Conservation (phyloP, 228 moss, liverwort and hornwort species). For the Sphagnum magellanicum region DNA sequence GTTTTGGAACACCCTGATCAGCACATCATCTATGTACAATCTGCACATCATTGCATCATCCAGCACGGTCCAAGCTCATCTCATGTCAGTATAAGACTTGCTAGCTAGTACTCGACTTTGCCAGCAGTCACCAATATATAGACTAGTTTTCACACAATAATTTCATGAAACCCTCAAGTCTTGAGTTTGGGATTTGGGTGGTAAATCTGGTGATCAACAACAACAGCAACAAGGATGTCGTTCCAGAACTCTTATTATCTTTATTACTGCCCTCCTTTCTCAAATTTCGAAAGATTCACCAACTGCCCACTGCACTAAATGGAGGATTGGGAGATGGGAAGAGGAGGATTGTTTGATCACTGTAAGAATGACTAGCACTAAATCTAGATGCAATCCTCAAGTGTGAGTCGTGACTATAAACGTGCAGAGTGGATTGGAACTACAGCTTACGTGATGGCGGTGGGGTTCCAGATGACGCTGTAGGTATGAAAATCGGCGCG, state of each 20-base stretch:
- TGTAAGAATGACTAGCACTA: neutral
- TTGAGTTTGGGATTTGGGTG: neutral
- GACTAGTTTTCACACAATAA: no score
- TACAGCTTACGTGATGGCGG: conserved; percentile 31
- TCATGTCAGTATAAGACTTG: no score
- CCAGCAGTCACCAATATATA: no score
- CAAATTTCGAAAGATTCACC: no score
- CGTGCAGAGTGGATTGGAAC: neutral
- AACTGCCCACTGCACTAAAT: neutral
- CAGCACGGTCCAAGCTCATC: neutral
- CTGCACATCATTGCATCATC: conserved; percentile 9
- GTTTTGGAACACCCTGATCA: conserved; percentile 49
- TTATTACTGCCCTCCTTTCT: no score
- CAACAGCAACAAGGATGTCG: neutral
- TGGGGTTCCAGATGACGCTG: conserved; percentile 52
- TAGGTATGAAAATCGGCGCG: conserved; percentile 34
- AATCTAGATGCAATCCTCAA: neutral
- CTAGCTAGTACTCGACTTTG: no score
- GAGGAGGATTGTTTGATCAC: neutral
- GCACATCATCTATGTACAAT: conserved; percentile 42
- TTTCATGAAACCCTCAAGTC: neutral
- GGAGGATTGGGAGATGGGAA: neutral
- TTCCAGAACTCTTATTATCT: neutral
- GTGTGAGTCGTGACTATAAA: neutral
- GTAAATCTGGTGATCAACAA: neutral